phyloP scores from a whole-genome alignment of 148 eudicot genomes.

The Heliamphora exappendiculata region DNA sequence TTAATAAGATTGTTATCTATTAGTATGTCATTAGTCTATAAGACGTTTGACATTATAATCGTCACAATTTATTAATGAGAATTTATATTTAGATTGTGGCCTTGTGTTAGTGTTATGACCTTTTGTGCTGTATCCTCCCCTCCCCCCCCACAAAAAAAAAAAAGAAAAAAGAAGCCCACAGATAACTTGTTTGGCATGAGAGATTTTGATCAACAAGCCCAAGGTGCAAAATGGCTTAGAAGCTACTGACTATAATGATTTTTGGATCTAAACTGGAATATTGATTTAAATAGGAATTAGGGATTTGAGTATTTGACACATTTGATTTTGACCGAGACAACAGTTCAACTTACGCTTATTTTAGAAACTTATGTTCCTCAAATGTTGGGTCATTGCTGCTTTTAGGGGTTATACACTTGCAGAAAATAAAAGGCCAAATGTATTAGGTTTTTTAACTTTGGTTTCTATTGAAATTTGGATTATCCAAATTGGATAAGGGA shows the following conservation, averaged over 20 bases:
- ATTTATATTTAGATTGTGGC: too few relatives aligned
- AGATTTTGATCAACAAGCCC: not conserved
- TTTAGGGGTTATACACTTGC: not conserved
- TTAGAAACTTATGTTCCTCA: too few relatives aligned
- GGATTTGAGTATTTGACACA: not conserved
- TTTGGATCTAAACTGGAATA: not conserved
- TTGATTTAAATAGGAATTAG: not conserved
- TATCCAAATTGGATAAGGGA: not conserved
- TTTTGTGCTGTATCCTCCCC: too few relatives aligned
- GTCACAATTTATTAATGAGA: too few relatives aligned
- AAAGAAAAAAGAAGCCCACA: not conserved
- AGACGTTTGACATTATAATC: too few relatives aligned
- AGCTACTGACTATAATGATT: not conserved
- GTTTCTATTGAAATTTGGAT: too few relatives aligned
- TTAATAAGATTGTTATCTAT: too few relatives aligned
- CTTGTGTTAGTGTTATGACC: too few relatives aligned
- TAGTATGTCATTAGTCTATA: too few relatives aligned
- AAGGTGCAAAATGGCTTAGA: not conserved
- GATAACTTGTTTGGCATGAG: not conserved
- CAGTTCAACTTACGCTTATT: too few relatives aligned
- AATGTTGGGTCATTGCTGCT: not conserved
- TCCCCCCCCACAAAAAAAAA: too few relatives aligned
- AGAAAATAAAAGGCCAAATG: not conserved
- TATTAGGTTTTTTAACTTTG: not conserved
- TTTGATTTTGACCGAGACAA: not conserved